phyloP scores from a whole-genome alignment of 768 basidiomycete genomes.

The Paxillus ammoniavirescens region DNA sequence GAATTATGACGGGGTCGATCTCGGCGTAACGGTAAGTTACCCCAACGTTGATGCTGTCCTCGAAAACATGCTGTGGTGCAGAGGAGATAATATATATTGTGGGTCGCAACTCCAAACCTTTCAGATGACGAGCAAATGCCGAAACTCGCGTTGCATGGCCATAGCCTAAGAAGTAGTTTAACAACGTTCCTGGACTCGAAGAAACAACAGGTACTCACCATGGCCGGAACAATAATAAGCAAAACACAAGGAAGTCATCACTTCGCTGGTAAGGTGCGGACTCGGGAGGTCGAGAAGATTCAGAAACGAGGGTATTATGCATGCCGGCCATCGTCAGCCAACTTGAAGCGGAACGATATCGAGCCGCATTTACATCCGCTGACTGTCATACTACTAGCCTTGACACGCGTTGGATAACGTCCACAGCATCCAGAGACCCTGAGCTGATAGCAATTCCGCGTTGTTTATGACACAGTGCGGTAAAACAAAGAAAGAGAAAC shows the following conservation, averaged over 20 bases:
- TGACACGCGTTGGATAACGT: background rate
- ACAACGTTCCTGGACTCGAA: background rate
- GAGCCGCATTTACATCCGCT: background rate
- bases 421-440: background rate
- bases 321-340: too few species aligned
- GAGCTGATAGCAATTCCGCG: background rate
- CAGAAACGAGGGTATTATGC: background rate
- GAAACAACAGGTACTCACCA: slow-evolving; percentile 39
- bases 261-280: background rate
- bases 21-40: slow-evolving; percentile 68
- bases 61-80: slow-evolving; percentile 70
- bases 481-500: too few species aligned
- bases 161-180: slow-evolving; percentile 47
- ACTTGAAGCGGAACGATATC: background rate
- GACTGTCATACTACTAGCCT: background rate
- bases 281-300: background rate
- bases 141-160: slow-evolving; percentile 85
- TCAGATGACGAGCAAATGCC: slow-evolving; percentile 62
- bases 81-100: slow-evolving; percentile 68
- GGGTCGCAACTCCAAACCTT: slow-evolving; percentile 44
- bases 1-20: slow-evolving; percentile 79
- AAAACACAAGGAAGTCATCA: slow-evolving; percentile 29
- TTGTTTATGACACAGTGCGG: background rate
- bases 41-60: slow-evolving; percentile 59
- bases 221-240: slow-evolving; percentile 80